Evolutionary conservation across 495 filamentous ascomycete genomes (phyloP), one percentile per base, ranked within the genome.

Genomic region (Xylaria nigripes): DNA sequence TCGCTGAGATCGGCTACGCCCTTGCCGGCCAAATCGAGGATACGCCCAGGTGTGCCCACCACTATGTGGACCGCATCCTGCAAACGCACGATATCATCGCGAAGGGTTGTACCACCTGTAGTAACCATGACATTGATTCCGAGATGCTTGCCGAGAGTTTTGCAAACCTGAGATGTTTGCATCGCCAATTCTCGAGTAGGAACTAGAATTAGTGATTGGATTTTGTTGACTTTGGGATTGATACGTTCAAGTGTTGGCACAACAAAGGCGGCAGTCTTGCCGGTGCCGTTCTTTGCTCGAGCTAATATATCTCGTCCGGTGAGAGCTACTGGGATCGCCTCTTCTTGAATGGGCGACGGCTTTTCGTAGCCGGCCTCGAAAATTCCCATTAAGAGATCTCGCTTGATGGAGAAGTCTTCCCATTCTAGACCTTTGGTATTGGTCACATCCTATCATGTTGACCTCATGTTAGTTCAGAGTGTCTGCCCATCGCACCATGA

Each of bases 291-390:
- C 71, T 99, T 99, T 53, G 93, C 93, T 65, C 93, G 84, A 36
- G 93, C 93, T 50, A 99, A 78, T 55, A 99, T 92, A 68, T 99
- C 94, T 72, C 90, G 81, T 46, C 92, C 92, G 16, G 91, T 94
- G 36, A 99, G 80, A 18, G 92, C 93, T 54, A 97, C 92, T 19
- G 93, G 93, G 66, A 99, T 96, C 36, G 91, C 86, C 71, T 96
- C 93, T 84, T 99, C 93, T 81, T 99, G 93, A 58, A 99, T 97
- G 15, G 93, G 93, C 44, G 93, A 99, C 2, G 93, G 93, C 71
- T 95, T 96, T 65, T 99, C 93, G 70, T 95, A 99, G 47, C 93
- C 93, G 60, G 93, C 93, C 72, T 96, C 94, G 70, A 97, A 97
- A 51, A 99, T 96, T 29, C 93, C 93, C 90, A 96, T 97, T 74